Conservation (phyloP, 1,284 basidiomycete genomes). For the Cryptococcus sp. region DNA sequence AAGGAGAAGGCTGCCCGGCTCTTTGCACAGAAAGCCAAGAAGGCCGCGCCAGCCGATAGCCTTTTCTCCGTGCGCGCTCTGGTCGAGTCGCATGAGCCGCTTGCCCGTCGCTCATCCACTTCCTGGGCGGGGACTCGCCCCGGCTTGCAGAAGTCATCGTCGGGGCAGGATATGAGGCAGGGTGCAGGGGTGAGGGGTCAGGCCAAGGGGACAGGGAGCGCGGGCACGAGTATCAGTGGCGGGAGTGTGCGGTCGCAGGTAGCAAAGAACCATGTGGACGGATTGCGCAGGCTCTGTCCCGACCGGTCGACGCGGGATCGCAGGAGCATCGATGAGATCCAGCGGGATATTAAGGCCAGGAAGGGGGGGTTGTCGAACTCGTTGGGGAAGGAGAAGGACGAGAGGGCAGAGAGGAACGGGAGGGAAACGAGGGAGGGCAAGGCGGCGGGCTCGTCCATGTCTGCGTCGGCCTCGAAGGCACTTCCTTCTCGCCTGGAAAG, state of each 20-base stretch:
- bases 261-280: slow-evolving; percentile 15
- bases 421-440: too few species aligned
- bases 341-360: slow-evolving; percentile 32
- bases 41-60: slow-evolving; percentile 13
- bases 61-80: slow-evolving; percentile 37
- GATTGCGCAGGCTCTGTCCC: slow-evolving; percentile 35
- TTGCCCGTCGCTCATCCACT: background rate
- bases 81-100: slow-evolving; percentile 26
- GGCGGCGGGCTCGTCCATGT: too few species aligned
- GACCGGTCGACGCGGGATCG: slow-evolving; percentile 37
- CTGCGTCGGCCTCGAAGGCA: background rate
- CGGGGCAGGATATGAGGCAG: background rate
- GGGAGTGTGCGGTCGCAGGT: background rate
- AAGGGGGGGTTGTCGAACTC: too few species aligned
- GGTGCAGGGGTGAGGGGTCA: background rate
- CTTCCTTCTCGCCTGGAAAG: background rate
- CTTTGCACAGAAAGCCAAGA: slow-evolving; percentile 26
- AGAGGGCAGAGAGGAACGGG: too few species aligned
- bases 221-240: background rate
- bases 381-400: too few species aligned
- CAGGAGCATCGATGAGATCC: slow-evolving; percentile 42
- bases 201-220: background rate
- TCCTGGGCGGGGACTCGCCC: background rate
- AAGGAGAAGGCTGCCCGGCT: slow-evolving; percentile 36
- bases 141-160: background rate